Evolutionary conservation across 2,329 filamentous ascomycete genomes (phyloP).

Genomic region (Podosphaera fusca): DNA sequence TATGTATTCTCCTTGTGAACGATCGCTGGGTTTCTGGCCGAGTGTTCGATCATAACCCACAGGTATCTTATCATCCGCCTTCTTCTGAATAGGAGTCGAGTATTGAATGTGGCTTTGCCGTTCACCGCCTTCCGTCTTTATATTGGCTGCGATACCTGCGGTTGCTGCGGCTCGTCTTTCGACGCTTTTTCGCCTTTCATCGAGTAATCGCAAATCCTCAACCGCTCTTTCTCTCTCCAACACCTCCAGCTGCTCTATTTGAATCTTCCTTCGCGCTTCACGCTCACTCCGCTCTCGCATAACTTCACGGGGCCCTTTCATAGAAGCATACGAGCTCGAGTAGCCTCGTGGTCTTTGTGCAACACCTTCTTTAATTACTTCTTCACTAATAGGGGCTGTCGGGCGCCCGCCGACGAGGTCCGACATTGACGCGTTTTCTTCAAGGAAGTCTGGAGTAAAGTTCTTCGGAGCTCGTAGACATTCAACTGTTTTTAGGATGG

Average conservation of each 20-base stretch:
- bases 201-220: slow-evolving; percentile 29
- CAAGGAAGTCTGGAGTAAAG: slow-evolving; percentile 63
- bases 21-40: no score
- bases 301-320: slow-evolving; percentile 70
- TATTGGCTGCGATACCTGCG: slow-evolving; percentile 22
- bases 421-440: slow-evolving; percentile 84
- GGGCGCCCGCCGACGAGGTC: slow-evolving; percentile 45
- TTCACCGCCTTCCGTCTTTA: slow-evolving; percentile 7
- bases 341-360: slow-evolving; percentile 23
- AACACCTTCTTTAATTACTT: neutral
- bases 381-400: slow-evolving; percentile 28
- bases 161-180: slow-evolving; percentile 36
- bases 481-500: slow-evolving; percentile 80
- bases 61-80: no score
- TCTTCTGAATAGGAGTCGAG: no score
- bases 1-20: slow-evolving; percentile 6
- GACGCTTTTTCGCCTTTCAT: slow-evolving; percentile 27
- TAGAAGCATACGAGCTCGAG: slow-evolving; percentile 27
- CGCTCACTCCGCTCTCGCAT: slow-evolving; percentile 70
- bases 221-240: slow-evolving; percentile 25
- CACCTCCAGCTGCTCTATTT: slow-evolving; percentile 26
- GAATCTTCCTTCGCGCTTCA: slow-evolving; percentile 40
- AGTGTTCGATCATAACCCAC: no score
- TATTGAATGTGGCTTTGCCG: neutral
- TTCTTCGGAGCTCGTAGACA: slow-evolving; percentile 59